These are phyloP conservation scores for Suhomyces sp. DNA, from an alignment of 805 yeast species.

Conservation along the genomic window DNA sequence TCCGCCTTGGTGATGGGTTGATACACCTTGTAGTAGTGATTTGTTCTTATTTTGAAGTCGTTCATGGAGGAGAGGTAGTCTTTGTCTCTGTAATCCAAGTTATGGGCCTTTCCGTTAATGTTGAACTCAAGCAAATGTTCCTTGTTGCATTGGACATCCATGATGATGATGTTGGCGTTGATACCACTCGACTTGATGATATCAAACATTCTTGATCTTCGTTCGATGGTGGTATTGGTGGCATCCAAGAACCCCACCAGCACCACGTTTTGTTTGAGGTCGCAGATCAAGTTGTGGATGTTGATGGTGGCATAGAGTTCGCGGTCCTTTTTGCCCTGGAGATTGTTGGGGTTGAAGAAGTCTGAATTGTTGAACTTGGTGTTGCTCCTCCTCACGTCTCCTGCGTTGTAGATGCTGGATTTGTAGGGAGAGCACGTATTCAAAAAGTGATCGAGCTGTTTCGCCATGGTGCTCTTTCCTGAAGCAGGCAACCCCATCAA, in stretches of 20 bases:
- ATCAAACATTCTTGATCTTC: conserved; percentile 33
- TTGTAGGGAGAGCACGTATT: conserved; percentile 23
- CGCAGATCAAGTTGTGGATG: conserved; percentile 31
- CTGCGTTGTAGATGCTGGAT: conserved; percentile 47
- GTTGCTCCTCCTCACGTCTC: conserved; percentile 46
- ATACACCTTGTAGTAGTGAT: conserved; percentile 45
- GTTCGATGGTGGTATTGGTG: conserved; percentile 38
- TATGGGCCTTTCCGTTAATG: conserved; percentile 62
- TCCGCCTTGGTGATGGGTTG: conserved; percentile 30
- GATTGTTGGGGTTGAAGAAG: conserved; percentile 39
- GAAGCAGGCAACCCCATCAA: conserved; percentile 44
- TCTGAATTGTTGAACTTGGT: conserved; percentile 29
- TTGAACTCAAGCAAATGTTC: conserved; percentile 53
- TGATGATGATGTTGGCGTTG: conserved; percentile 47
- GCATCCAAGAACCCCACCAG: conserved; percentile 44
- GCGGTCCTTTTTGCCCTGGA: conserved; percentile 28
- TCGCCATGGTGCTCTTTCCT: conserved; percentile 41
- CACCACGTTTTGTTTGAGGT: conserved; percentile 23
- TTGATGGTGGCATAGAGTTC: conserved; percentile 37
- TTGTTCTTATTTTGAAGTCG: conserved; percentile 60
- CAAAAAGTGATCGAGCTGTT: conserved; percentile 30
- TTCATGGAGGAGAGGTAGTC: conserved; percentile 52
- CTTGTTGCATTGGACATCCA: conserved; percentile 63
- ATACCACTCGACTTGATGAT: conserved; percentile 19
- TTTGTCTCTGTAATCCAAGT: conserved; percentile 56